A percentile compares a stretch with the other conserved stretches of the same genome.
phyloP scores from a whole-genome alignment of 805 yeast genomes.

The Ogataea trehaloabstinens region DNA sequence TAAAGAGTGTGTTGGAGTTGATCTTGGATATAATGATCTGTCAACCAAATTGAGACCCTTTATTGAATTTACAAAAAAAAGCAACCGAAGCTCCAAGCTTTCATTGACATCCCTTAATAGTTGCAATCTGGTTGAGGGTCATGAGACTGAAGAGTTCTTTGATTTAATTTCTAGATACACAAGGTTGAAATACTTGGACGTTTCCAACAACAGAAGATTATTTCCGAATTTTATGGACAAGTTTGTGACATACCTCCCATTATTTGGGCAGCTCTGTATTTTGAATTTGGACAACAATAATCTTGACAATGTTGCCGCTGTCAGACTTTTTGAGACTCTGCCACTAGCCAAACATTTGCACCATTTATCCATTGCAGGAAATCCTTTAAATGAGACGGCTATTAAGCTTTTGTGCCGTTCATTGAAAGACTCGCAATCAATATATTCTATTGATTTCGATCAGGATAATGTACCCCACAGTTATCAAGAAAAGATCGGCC shows the following conservation, averaged over 20 bases:
- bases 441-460: conserved; percentile 69
- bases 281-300: conserved; percentile 71
- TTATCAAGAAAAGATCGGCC: conserved; percentile 69
- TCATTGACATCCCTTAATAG: conserved; percentile 62
- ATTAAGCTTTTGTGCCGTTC: conserved; percentile 68
- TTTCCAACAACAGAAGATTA: conserved; percentile 65
- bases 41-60: conserved; percentile 37
- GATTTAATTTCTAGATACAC: conserved; percentile 52
- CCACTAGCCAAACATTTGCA: conserved; percentile 65
- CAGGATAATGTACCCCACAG: conserved; percentile 56
- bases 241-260: conserved; percentile 63
- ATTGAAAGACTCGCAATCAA: conserved; percentile 60
- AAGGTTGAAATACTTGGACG: conserved; percentile 66
- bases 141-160: conserved; percentile 49
- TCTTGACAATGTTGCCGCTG: conserved; percentile 52
- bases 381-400: conserved; percentile 55
- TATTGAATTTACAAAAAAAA: conserved; percentile 29
- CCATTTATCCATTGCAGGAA: conserved; percentile 69
- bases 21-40: conserved; percentile 80
- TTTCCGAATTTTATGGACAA: conserved; percentile 62
- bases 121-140: conserved; percentile 53
- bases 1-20: conserved; percentile 62
- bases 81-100: conserved; percentile 25
- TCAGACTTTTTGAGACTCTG: conserved; percentile 62
- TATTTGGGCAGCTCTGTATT: conserved; percentile 60